Base-by-base conservation (phyloP, 1,284 basidiomycete genomes). In the Mycocalia duriaeana region DNA sequence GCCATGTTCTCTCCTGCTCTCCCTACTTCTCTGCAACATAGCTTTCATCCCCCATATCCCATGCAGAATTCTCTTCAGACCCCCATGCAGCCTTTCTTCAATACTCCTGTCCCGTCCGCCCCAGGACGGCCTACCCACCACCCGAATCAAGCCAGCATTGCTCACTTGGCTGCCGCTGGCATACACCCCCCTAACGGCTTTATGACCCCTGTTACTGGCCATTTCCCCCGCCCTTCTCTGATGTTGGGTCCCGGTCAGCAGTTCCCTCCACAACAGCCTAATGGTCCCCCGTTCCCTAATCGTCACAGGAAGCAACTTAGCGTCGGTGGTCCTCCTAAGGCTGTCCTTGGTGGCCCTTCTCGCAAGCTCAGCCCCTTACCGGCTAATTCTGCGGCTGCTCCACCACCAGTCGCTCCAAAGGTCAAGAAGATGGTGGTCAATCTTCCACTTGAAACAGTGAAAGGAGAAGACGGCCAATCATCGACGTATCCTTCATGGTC, bases 321-420 rank as follows among this genome's bases (percentile, higher is more conserved):
- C 57, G 73, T 91, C 49, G 89, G 89, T 13, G 88, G 88, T 4
- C 88, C 88, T 11, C 88, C 89, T 14, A 91, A 91, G 61, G 89
- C 89, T 2, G 75, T 81, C 2, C 68, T 91, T 5, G 88, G 88
- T 14, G 88, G 88, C 2, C 88, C 85, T 6, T 76, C 79, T 45
- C 75, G 84, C 45, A 90, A 87, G 65, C 72, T 81, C 45, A 85
- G 80, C 60, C 85, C 85, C 14, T 63, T 85, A 48, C 81, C 82
- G 2, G 57, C 64, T 9, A 54, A 67, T 36, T 22, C 51, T 5
- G 28, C 50, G 50, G 35, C 57, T 2, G 43, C 56, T 4, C 41
- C 58, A 13, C 47, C 57, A 20, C 57, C 66, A 8, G 52, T 47
- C 49, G 89, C 87, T 64, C 57, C 63, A 31, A 89, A 85, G 72